Base-by-base conservation (phyloP, 1,139 yeast genomes). In the Blastobotrys serpentis region DNA sequence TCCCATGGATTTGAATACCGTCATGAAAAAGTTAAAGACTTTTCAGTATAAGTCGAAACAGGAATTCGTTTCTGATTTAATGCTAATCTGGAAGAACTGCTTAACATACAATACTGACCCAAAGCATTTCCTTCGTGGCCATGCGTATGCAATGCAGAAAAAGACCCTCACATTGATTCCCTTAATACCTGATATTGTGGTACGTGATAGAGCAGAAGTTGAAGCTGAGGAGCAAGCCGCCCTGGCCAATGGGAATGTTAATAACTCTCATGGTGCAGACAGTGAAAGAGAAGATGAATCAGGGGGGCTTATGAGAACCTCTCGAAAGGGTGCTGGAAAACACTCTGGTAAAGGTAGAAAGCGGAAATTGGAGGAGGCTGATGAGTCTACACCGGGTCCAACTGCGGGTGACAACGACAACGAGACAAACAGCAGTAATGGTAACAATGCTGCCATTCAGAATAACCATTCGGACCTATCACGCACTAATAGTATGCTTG, bases 1-100 rank as follows among this genome's bases (percentile, higher is more conserved):
- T 50, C 98, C 99, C 25, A 94, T 94, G 99, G 99, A 94, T 63
- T 74, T 94, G 56, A 90, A 89, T 61, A 90, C 98, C 0, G 96
- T 94, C 11, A 76, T 89, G 82, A 90, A 89, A 61, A 92, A 90
- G 63, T 72, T 94, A 58, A 89, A 89, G 61, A 73, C 78, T 2
- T 80, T 87, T 52, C 90, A 86, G 54, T 92, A 92, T 65, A 79
- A 77, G 57, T 86, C 89, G 42, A 92, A 90, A 61, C 78, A 81
- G 54, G 95, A 86, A 57, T 92, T 92, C 73, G 95, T 89, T 18
- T 95, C 86, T 62, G 98, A 92, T 65, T 71, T 92, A 50, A 86
- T 86, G 90, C 74, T 94, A 49, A 94, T 94, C 32, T 94, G 98
- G 98, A 81, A 82, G 52, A 94, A 94, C 66, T 94, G 99, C 65